Evolutionary conservation across 2,329 filamentous ascomycete species (phyloP).

Genomic region (Beauveria sp.): DNA sequence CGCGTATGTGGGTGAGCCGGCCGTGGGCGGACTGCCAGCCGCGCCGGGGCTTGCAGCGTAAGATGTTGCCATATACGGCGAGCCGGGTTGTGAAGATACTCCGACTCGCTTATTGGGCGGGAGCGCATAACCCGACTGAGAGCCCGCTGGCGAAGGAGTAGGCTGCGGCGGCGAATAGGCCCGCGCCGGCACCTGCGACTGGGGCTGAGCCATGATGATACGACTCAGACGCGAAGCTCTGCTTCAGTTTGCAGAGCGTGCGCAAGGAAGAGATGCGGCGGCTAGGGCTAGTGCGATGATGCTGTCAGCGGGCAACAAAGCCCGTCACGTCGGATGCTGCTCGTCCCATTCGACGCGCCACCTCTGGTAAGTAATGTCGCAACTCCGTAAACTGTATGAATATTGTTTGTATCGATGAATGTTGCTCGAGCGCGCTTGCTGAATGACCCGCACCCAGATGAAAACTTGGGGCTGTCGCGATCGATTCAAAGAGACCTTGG

Average conservation of each 20-base stretch:
- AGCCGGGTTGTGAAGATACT: constrained; percentile 58
- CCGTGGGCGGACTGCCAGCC: constrained; percentile 31
- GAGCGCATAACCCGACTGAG: constrained; percentile 45
- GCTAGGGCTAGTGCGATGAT: constrained; percentile 15
- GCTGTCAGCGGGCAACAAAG: constrained; percentile 40
- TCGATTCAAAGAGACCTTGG: constrained; percentile 5
- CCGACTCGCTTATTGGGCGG: constrained; percentile 64
- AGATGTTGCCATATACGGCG: constrained; percentile 49
- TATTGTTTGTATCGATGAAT: not conserved
- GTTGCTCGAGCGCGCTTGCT: not conserved
- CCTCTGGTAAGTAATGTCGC: not conserved
- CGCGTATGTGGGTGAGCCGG: constrained; percentile 29
- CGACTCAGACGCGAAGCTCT: constrained; percentile 2
- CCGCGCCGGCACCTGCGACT: constrained; percentile 42
- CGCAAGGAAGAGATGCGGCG: constrained; percentile 6
- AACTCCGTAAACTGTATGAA: not conserved
- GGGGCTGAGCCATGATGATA: constrained; percentile 50
- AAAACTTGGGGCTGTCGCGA: not conserved
- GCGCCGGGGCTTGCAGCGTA: constrained; percentile 40
- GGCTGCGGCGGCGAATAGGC: constrained; percentile 57
- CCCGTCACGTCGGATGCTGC: constrained; percentile 38
- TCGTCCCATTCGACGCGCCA: constrained; percentile 39
- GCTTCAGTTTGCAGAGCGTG: constrained; percentile 4
- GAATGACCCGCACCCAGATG: not conserved
- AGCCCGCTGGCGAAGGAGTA: constrained; percentile 52